Percentiles rank a stretch among this genome's conserved stretches.
Conservation (phyloP, 2,329 filamentous ascomycete genomes). For the Penicillium capsulatum region DNA sequence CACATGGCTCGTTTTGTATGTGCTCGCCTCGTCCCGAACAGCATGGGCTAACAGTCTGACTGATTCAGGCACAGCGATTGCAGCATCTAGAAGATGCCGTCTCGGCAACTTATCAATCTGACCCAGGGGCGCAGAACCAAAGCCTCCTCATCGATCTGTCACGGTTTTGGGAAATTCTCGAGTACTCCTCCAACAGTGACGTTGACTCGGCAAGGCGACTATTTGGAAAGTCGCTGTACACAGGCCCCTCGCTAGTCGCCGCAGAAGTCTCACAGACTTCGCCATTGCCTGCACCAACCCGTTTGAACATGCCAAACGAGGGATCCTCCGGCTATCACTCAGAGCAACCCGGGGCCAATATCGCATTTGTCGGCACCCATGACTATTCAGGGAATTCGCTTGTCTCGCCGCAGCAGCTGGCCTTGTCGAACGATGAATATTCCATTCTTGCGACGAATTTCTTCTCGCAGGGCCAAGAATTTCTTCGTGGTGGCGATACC, state of each 20-base stretch:
- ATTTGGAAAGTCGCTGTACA: conserved; percentile 42
- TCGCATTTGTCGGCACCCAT: conserved; percentile 12
- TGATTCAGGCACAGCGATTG: conserved; percentile 41
- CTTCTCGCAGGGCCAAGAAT: conserved; percentile 46
- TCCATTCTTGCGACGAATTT: conserved; percentile 48
- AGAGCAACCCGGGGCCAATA: conserved; percentile 20
- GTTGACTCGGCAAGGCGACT: conserved; percentile 34
- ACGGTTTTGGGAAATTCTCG: conserved; percentile 49
- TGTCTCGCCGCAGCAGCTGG: conserved; percentile 23
- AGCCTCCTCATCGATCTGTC: conserved; percentile 45
- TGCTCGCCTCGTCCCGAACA: not conserved
- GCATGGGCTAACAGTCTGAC: not conserved
- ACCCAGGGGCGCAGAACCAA: conserved; percentile 33
- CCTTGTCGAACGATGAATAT: conserved; percentile 40
- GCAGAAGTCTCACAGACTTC: conserved; percentile 43
- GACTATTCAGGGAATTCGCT: conserved; percentile 17
- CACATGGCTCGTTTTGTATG: conserved; percentile 44
- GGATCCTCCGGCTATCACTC: conserved; percentile 11
- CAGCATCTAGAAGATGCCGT: conserved; percentile 44
- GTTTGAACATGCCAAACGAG: conserved; percentile 29
- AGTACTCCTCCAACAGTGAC: conserved; percentile 45
- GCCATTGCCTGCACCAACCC: conserved; percentile 43
- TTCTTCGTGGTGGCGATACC: conserved; percentile 37
- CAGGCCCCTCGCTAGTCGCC: conserved; percentile 23
- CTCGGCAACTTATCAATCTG: conserved; percentile 41